Evolutionary conservation across 768 basidiomycete genomes (phyloP), one percentile per base, ranked within the genome.

Genomic region (Hygrocybe coccinea): DNA sequence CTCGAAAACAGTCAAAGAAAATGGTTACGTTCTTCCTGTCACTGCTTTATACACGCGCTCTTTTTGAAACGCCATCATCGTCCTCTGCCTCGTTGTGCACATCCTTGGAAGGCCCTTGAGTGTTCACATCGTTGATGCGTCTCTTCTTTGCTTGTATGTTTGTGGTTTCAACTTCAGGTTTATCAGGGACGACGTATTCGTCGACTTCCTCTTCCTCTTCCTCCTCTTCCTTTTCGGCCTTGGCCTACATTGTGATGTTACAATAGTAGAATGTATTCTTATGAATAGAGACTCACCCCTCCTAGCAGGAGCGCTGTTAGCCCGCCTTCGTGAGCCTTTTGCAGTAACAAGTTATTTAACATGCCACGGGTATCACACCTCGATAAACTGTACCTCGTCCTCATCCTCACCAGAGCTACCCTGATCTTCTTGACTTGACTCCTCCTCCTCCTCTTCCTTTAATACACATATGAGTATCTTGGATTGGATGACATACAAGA

Each of bases 31-130:
- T n/a, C n/a, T n/a, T n/a, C n/a, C n/a, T n/a, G n/a, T n/a, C n/a
- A n/a, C n/a, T n/a, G n/a, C 15, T 24, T 69, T 65, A 77, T 14
- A 75, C 71, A 57, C 74, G 76, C 55, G 69, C 67, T 54, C 62
- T 76, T 76, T 69, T 78, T 76, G 36, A 53, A 56, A 65, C 59
- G 50, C 68, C 72, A 55, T 69, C 69, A 8, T 70, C 68, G 7
- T 65, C 69, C 24, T 63, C 67, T 25, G 59, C 65, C 38, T 65
- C 50, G 29, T 55, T 70, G 12, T 64, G 62, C 19, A 41, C 62
- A 17, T 47, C 45, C 10, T 51, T 19, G 29, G 35, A 7, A 10
- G 52, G 37, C 14, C 43, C 41, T 45, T 50, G 21, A 25, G 37
- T 25, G 53, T 25, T n/a, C 33, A 69, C 62, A 29, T 76, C 70